Conservation (phyloP, 495 filamentous ascomycete species). For the Podospora tetraspora region DNA sequence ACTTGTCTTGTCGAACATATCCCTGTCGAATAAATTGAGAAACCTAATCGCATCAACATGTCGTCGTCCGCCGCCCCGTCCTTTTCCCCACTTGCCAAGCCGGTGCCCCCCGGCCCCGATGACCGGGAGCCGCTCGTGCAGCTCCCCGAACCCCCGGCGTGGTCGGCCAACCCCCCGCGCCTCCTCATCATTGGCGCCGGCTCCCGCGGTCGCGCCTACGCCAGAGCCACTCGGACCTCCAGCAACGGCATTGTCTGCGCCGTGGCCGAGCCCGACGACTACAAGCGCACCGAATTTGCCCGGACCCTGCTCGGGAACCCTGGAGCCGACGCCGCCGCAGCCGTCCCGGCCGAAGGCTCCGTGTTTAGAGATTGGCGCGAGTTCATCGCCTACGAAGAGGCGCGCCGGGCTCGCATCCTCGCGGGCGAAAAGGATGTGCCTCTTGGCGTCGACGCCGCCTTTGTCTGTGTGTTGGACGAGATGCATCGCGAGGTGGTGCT, state of each 20-base stretch:
- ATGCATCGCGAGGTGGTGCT: conserved; percentile 75
- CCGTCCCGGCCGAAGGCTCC: conserved; percentile 39
- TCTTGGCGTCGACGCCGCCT: conserved; percentile 67
- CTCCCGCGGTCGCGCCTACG: conserved; percentile 74
- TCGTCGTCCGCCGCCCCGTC: neutral
- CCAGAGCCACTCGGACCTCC: conserved; percentile 54
- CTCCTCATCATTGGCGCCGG: conserved; percentile 86
- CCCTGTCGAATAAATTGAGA: neutral
- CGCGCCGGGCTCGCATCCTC: conserved; percentile 44
- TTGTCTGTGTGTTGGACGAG: conserved; percentile 86
- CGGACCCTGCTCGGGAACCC: conserved; percentile 58
- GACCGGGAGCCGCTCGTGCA: conserved; percentile 3
- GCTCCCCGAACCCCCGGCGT: conserved; percentile 14
- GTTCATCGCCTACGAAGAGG: conserved; percentile 59
- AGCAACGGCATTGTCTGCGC: conserved; percentile 63
- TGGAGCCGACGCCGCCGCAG: conserved; percentile 23
- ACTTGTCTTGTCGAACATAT: neutral
- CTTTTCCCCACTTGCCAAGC: conserved; percentile 3
- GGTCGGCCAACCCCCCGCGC: conserved; percentile 44
- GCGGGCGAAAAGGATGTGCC: conserved; percentile 39
- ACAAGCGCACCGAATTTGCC: conserved; percentile 66
- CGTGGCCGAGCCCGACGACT: conserved; percentile 75
- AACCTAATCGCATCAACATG: conserved; percentile 5
- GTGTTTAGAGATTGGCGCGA: conserved; percentile 72
- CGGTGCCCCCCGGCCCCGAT: neutral